phyloP scores from a whole-genome alignment of 176 grass and related monocot species.

The Microstegium vimineum region DNA sequence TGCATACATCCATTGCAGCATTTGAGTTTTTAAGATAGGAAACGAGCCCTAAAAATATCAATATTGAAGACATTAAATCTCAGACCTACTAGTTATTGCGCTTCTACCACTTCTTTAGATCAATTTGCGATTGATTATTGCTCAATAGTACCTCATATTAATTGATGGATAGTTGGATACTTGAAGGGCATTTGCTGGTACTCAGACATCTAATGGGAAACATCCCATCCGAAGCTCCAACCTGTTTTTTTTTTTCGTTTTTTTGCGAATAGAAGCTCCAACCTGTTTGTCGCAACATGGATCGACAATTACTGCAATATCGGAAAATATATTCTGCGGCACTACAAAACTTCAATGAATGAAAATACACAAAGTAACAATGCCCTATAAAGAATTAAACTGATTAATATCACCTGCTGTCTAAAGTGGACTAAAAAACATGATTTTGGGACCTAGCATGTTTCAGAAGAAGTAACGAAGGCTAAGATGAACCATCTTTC shows the following conservation, averaged over 20 bases:
- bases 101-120: constrained; percentile 1
- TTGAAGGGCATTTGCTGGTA: background rate
- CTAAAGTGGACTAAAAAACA: background rate
- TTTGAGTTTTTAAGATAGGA: background rate
- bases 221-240: background rate
- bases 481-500: background rate
- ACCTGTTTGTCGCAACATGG: background rate
- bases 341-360: background rate
- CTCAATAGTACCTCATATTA: background rate
- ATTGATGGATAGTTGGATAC: background rate
- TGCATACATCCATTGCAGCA: background rate
- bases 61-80: background rate
- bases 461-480: background rate
- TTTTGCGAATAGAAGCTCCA: background rate
- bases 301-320: background rate
- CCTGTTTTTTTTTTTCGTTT: too few relatives aligned
- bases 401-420: background rate
- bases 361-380: background rate
- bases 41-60: background rate
- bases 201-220: background rate
- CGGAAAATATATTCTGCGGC: background rate
- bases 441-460: background rate
- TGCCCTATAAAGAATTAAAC: background rate
- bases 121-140: background rate
- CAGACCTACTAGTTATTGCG: background rate